Evolutionary conservation across 2,329 filamentous ascomycete species (phyloP), one percentile per base, ranked within the genome.

Genomic region (Setomelanomma holmii): DNA sequence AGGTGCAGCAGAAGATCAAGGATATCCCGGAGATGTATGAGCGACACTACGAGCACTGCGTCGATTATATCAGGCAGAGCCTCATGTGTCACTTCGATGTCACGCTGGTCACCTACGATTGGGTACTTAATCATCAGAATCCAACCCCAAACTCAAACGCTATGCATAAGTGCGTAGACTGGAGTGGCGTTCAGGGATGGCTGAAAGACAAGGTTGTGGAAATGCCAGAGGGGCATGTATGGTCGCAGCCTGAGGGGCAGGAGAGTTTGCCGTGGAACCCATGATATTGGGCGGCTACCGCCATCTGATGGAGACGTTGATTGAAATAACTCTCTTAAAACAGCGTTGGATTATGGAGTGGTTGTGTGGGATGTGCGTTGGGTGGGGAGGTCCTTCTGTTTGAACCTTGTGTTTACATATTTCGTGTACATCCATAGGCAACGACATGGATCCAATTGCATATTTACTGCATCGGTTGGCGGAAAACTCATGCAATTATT

Each of bases 1-100:
- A 34, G 1, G 41, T 44, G 19, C 8, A 16, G 16, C 41, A 16
- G 14, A 44, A 44, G 41, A 44, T 44, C 19, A 34, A 21, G 20
- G 41, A 44, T 8, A 44, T 44, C 11, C 41, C 41, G n/a, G 19
- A 44, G 23, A 44, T 44, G 41, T 44, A 44, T 27, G 41, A 44
- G 20, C 16, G 41, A 12, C 41, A 44, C 23, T 44, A 44, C 41
- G 41, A 63, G 45, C 59, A 63, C 38, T 63, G 60, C 45, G 43
- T 61, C n/a, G 58, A 61, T 27, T 61, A 59, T 40, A 54, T 63
- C 19, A 19, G 59, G 16, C 57, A 63, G 39, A 48, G 41, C 24
- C 22, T 63, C n/a, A 63, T 63, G 59, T 63, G 59, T 40, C 40
- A 59, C 5, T 63, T 56, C 41, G 58, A 61, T 22, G 45, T 44